These are phyloP conservation scores for Aureobasidium vineae DNA, from an alignment of 2,329 filamentous ascomycete genomes.

Conservation along the genomic window DNA sequence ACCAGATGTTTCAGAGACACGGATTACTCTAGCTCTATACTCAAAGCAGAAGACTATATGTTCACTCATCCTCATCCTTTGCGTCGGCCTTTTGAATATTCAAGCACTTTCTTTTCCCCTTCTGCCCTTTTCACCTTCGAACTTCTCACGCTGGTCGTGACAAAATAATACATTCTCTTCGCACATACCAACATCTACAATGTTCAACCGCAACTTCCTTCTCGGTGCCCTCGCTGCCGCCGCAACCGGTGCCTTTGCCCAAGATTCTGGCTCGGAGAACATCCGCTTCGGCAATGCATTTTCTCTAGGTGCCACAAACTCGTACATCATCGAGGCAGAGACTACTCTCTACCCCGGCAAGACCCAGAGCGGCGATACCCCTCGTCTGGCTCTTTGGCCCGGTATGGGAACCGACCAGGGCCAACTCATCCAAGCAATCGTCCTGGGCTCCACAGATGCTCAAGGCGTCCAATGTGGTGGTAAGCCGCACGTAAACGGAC, in stretches of 20 bases:
- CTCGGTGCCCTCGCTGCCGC: constrained; percentile 4
- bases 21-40: background rate
- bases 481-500: constrained; percentile 3
- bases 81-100: background rate
- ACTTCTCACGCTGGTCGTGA: background rate
- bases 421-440: constrained; percentile 50
- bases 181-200: background rate
- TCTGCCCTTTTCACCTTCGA: background rate
- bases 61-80: background rate
- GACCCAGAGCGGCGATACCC: constrained; percentile 40
- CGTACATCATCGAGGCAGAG: constrained; percentile 47
- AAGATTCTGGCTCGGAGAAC: constrained; percentile 15
- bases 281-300: constrained; percentile 19
- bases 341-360: constrained; percentile 48
- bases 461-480: constrained; percentile 18
- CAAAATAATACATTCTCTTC: background rate
- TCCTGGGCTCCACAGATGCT: constrained; percentile 17
- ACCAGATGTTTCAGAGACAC: background rate
- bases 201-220: constrained; percentile 17
- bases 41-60: background rate
- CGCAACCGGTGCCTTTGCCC: background rate
- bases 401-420: constrained; percentile 52
- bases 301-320: constrained; percentile 30
- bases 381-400: constrained; percentile 48
- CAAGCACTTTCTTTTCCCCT: background rate